Evolutionary conservation across 2,329 filamentous ascomycete genomes (phyloP).

Genomic region (Calonectria henricotiae): DNA sequence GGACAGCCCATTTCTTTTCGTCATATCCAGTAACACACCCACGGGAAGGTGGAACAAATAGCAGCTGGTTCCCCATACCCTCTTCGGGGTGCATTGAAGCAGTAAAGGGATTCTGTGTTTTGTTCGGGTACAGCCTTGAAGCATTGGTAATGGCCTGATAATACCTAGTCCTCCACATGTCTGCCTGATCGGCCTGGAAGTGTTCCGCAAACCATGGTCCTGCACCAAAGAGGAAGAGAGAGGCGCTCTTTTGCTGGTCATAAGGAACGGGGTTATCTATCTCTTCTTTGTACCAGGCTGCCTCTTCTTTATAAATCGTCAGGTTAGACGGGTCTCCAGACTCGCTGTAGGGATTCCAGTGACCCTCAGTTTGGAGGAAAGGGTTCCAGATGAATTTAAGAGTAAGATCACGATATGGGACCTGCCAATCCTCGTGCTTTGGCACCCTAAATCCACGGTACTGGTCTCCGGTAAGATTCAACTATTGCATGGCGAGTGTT

Average conservation of each 20-base stretch:
- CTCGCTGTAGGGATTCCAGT: background rate
- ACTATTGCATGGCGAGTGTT: background rate
- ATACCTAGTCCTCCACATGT: slow-evolving; percentile 33
- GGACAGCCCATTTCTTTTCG: background rate
- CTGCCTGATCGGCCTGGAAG: background rate
- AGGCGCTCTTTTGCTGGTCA: background rate
- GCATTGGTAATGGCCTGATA: slow-evolving; percentile 42
- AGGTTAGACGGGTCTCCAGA: background rate
- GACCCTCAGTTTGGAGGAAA: background rate
- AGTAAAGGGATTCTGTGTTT: slow-evolving; percentile 38
- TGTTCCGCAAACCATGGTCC: background rate
- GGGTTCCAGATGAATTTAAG: background rate
- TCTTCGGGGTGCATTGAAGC: slow-evolving; percentile 47
- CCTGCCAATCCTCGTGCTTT: background rate
- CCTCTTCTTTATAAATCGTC: background rate
- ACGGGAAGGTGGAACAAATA: slow-evolving; percentile 48
- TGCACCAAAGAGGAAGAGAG: background rate
- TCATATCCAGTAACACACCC: background rate
- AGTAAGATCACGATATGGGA: background rate
- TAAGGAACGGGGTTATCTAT: background rate
- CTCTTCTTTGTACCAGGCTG: background rate
- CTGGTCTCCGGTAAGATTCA: background rate
- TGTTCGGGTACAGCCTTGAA: slow-evolving; percentile 40
- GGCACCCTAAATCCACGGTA: background rate
- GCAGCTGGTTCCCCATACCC: slow-evolving; percentile 51